A percentile compares a stretch with the other conserved stretches of the same genome.
Evolutionary conservation across 163 green algal genomes (phyloP).

Genomic region (Smithsoniella earleae): DNA sequence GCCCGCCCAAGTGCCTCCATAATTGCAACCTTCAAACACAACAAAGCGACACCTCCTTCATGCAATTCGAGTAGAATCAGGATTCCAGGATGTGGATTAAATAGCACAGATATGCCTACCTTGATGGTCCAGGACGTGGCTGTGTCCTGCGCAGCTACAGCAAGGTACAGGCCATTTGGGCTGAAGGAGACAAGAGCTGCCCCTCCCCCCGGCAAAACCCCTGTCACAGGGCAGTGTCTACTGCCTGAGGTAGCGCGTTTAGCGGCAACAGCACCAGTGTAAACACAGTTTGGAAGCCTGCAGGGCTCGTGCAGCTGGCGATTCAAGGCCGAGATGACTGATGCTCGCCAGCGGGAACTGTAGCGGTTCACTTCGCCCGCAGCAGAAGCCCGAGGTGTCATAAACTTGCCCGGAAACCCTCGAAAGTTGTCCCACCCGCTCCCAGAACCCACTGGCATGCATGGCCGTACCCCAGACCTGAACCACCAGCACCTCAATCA

Average conservation of each 20-base stretch:
- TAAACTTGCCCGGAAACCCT: neutral
- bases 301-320: conserved; percentile 6
- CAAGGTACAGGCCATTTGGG: neutral
- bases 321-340: neutral
- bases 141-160: neutral
- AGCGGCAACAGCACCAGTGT: neutral
- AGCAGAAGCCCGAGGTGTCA: neutral
- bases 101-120: too few species aligned
- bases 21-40: too few species aligned
- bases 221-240: neutral
- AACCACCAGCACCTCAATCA: neutral
- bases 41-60: too few species aligned
- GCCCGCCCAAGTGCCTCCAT: too few species aligned
- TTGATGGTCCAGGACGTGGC: neutral
- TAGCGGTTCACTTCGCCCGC: neutral
- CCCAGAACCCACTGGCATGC: neutral
- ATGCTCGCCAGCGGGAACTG: neutral
- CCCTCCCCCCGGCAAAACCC: neutral
- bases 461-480: neutral
- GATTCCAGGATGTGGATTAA: too few species aligned
- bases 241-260: neutral
- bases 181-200: neutral
- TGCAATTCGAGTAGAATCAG: too few species aligned
- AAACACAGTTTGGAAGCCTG: neutral
- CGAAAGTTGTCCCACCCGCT: conserved; percentile 29